A percentile compares a stretch with the other conserved stretches of the same genome.
phyloP scores from a whole-genome alignment of 139 green algal species.

The Prasinococcaceae sp. region DNA sequence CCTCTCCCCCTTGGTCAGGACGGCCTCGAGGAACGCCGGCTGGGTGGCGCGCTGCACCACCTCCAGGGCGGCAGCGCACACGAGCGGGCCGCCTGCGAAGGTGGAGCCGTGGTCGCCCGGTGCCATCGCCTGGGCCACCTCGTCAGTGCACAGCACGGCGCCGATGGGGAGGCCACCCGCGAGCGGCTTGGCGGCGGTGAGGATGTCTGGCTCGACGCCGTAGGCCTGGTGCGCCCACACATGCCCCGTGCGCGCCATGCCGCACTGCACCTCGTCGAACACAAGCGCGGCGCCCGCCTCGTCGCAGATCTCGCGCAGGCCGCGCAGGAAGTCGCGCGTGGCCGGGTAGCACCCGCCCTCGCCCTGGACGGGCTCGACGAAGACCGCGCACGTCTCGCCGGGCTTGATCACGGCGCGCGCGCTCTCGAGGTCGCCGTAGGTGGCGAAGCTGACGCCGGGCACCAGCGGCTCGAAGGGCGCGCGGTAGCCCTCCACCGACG shows the following conservation, averaged over 20 bases:
- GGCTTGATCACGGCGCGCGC: conserved; percentile 43
- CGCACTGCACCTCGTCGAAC: conserved; percentile 92
- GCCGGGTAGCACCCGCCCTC: conserved; percentile 72
- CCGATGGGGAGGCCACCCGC: conserved; percentile 92
- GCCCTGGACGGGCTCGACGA: conserved; percentile 95
- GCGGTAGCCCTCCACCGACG: conserved; percentile 68
- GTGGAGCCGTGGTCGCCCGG: conserved; percentile 93
- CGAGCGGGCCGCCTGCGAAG: conserved; percentile 91
- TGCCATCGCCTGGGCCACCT: conserved; percentile 78
- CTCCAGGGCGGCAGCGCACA: conserved; percentile 43
- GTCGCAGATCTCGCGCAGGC: conserved; percentile 81
- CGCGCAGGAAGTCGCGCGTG: conserved; percentile 28
- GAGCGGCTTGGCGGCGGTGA: conserved; percentile 93
- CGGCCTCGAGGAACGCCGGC: conserved; percentile 64
- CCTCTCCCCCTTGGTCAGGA: conserved; percentile 60
- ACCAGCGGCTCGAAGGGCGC: conserved; percentile 90
- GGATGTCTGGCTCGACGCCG: conserved; percentile 86
- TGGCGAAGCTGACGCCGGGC: conserved; percentile 38
- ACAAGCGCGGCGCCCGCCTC: conserved; percentile 81
- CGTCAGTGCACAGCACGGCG: conserved; percentile 76
- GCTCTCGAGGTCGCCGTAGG: conserved; percentile 29
- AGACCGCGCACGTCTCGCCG: conserved; percentile 76
- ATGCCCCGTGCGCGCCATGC: conserved; percentile 70
- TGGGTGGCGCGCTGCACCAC: conserved; percentile 31
- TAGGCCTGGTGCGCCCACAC: conserved; percentile 80